Percentiles rank a stretch among this genome's conserved stretches.
phyloP scores from a whole-genome alignment of 2,329 filamentous ascomycete genomes.

The Microascus cirrosus region DNA sequence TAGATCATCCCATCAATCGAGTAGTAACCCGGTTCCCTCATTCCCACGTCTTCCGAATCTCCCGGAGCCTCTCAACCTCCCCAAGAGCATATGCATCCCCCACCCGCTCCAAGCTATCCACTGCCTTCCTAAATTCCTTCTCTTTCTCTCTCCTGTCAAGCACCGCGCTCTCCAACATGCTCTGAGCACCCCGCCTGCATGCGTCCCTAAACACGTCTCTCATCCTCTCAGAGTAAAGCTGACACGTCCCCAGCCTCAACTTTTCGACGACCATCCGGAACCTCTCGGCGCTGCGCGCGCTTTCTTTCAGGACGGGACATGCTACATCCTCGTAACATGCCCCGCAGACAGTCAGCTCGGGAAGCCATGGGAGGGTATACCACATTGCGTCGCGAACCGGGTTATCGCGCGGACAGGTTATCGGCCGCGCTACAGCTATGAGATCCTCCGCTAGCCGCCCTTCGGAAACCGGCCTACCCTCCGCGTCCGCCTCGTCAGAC shows the following conservation, averaged over 20 bases:
- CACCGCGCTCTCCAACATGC: conserved; percentile 46
- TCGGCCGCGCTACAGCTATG: conserved; percentile 41
- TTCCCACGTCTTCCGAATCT: conserved; percentile 49
- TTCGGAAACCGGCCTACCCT: conserved; percentile 40
- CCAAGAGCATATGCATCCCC: conserved; percentile 24
- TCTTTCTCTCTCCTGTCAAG: conserved; percentile 47
- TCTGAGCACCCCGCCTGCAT: conserved; percentile 52
- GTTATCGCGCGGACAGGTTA: conserved; percentile 57
- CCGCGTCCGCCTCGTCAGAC: conserved; percentile 37
- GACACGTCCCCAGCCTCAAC: conserved; percentile 50
- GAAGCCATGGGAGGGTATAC: conserved; percentile 67
- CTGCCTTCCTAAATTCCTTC: conserved; percentile 17
- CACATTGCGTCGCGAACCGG: conserved; percentile 53
- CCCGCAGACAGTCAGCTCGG: conserved; percentile 72
- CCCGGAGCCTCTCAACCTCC: conserved; percentile 35
- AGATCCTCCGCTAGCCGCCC: conserved; percentile 53
- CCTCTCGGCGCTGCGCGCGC: conserved; percentile 40
- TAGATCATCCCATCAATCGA: background rate
- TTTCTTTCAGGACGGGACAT: conserved; percentile 49
- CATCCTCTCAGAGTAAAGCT: conserved; percentile 76
- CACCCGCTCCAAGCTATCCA: conserved; percentile 10
- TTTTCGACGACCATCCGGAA: conserved; percentile 51
- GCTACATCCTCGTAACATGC: conserved; percentile 78
- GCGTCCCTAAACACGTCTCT: conserved; percentile 58
- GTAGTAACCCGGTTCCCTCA: conserved; percentile 16